phyloP scores from a whole-genome alignment of 2,329 filamentous ascomycete species.

The Penicillium palitans region DNA sequence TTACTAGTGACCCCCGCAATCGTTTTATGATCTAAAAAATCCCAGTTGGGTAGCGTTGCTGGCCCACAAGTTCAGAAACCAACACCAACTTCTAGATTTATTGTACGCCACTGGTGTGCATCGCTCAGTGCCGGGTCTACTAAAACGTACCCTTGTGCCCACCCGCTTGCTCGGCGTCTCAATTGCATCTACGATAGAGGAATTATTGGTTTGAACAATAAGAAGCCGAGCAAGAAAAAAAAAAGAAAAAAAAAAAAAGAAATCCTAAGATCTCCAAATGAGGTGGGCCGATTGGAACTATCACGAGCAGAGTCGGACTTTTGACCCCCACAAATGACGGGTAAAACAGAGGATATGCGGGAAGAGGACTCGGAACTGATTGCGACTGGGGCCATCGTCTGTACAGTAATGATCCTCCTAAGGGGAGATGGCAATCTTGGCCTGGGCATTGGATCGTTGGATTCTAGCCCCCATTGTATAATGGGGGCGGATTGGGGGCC shows the following conservation, averaged over 20 bases:
- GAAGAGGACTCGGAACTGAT: conserved; percentile 15
- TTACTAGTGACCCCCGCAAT: conserved; percentile 20
- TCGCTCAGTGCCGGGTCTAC: conserved; percentile 8
- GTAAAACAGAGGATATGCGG: conserved; percentile 17
- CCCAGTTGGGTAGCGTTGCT: conserved; percentile 19
- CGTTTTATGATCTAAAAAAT: conserved; percentile 15
- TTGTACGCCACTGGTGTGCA: conserved; percentile 12
- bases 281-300: conserved; percentile 21
- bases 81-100: conserved; percentile 23
- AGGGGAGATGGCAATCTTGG: conserved; percentile 15
- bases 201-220: conserved; percentile 16
- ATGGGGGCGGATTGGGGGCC: conserved; percentile 28
- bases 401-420: conserved; percentile 24
- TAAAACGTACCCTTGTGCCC: conserved; percentile 12
- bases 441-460: conserved; percentile 11
- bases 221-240: conserved; percentile 1
- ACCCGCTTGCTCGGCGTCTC: conserved; percentile 11
- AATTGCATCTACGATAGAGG: conserved; percentile 6
- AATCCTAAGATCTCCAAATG: conserved; percentile 22
- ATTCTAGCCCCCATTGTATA: conserved; percentile 26
- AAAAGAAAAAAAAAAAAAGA: not conserved
- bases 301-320: conserved; percentile 16
- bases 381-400: conserved; percentile 21
- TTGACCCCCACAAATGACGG: conserved; percentile 27
- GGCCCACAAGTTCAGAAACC: conserved; percentile 12